These are phyloP conservation scores for Cladophialophora carrionii DNA, from an alignment of 2,329 filamentous ascomycete genomes.

Conservation along the genomic window DNA sequence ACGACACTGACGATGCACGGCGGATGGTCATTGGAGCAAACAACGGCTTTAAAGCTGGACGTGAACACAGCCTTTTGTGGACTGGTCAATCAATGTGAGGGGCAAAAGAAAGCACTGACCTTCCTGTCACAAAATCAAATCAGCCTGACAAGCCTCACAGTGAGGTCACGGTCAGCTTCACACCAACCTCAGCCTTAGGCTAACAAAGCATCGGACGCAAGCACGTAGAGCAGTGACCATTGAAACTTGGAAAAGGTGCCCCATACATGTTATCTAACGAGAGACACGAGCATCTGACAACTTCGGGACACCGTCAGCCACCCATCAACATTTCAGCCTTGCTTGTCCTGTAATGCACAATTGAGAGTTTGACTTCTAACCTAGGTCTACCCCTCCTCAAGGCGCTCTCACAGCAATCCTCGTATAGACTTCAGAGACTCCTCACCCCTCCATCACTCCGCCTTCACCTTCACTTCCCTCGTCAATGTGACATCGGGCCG, in stretches of 20 bases:
- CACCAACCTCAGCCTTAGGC: background rate
- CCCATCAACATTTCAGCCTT: conserved; percentile 1
- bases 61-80: background rate
- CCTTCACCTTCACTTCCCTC: background rate
- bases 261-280: background rate
- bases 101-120: conserved; percentile 1
- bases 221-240: background rate
- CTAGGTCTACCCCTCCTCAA: conserved; percentile 5
- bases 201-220: background rate
- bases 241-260: background rate
- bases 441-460: conserved; percentile 2
- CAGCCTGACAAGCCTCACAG: conserved; percentile 5
- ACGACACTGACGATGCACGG: background rate
- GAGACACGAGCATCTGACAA: background rate
- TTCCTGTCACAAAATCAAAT: background rate
- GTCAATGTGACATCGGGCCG: background rate
- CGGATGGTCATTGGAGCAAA: background rate
- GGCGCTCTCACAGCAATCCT: background rate
- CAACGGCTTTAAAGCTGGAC: background rate
- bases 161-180: background rate
- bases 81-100: background rate
- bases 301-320: background rate
- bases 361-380: background rate
- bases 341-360: background rate
- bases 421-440: background rate